Conservation (phyloP, 495 filamentous ascomycete genomes). For the Podospora tetraspora region DNA sequence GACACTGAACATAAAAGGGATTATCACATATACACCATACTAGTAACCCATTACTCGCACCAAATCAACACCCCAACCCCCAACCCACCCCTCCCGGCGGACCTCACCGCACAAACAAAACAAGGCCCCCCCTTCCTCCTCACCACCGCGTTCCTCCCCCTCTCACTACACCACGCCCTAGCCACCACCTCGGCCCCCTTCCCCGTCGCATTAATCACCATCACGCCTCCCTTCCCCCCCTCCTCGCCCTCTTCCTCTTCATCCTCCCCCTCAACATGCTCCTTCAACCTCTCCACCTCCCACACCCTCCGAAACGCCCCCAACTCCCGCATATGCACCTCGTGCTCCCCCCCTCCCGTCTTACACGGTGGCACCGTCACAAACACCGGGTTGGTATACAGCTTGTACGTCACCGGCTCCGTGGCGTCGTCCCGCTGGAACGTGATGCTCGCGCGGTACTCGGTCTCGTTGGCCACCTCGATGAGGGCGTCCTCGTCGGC, state of each 20-base stretch:
- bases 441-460: conserved; percentile 1
- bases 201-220: conserved; percentile 3
- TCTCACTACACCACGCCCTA: not conserved
- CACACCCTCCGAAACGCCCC: not conserved
- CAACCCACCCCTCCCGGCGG: not conserved
- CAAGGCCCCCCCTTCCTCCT: conserved; percentile 3
- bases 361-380: not conserved
- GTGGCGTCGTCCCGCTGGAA: not conserved
- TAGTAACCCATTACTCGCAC: not conserved
- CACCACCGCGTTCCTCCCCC: conserved; percentile 4
- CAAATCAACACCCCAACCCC: conserved; percentile 1
- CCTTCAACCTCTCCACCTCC: conserved; percentile 3
- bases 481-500: not conserved
- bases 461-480: not conserved
- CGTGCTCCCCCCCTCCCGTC: not conserved
- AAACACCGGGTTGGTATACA: conserved; percentile 2
- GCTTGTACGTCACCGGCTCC: not conserved
- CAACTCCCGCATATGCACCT: conserved; percentile 1
- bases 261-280: not conserved
- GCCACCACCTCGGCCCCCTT: conserved; percentile 2
- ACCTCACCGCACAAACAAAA: conserved; percentile 1
- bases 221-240: not conserved
- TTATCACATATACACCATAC: too few species aligned
- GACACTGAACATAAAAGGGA: too few species aligned
- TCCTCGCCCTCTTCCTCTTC: not conserved